Evolutionary conservation across 2,329 filamentous ascomycete genomes (phyloP).

Genomic region (Cordyceps militaris): DNA sequence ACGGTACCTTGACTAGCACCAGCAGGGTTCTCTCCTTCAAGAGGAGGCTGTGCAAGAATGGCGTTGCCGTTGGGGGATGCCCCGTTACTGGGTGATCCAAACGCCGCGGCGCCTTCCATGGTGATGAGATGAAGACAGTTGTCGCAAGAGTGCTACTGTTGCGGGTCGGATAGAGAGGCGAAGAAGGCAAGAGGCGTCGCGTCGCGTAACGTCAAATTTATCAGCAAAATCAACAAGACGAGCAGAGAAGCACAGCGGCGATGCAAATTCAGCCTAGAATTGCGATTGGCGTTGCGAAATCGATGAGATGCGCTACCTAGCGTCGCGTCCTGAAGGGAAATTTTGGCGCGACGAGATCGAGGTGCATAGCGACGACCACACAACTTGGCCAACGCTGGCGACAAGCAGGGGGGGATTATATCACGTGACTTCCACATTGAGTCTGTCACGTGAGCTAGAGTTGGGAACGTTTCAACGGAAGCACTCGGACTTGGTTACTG

Average conservation of each 20-base stretch:
- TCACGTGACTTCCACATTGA: not conserved
- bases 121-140: conserved; percentile 17
- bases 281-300: conserved; percentile 11
- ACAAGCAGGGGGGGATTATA: conserved; percentile 8
- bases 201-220: conserved; percentile 11
- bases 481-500: not conserved
- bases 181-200: conserved; percentile 8
- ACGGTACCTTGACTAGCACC: conserved; percentile 40
- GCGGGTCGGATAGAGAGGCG: conserved; percentile 18
- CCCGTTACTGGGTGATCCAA: conserved; percentile 50
- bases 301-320: conserved; percentile 14
- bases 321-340: conserved; percentile 18
- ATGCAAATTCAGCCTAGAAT: conserved; percentile 10
- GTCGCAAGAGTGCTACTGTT: conserved; percentile 14
- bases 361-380: conserved; percentile 11
- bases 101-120: conserved; percentile 55
- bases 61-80: conserved; percentile 43
- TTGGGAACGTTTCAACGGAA: too few species aligned
- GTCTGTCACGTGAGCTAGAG: too few species aligned
- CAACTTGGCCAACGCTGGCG: not conserved
- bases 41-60: conserved; percentile 43
- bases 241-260: conserved; percentile 9
- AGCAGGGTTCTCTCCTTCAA: conserved; percentile 37
- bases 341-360: conserved; percentile 14
- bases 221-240: conserved; percentile 6